Percentiles rank a stretch among this genome's conserved stretches.
These are phyloP conservation scores for Inga oerstediana DNA, from an alignment of 306 rosid genomes.

Conservation along the genomic window DNA sequence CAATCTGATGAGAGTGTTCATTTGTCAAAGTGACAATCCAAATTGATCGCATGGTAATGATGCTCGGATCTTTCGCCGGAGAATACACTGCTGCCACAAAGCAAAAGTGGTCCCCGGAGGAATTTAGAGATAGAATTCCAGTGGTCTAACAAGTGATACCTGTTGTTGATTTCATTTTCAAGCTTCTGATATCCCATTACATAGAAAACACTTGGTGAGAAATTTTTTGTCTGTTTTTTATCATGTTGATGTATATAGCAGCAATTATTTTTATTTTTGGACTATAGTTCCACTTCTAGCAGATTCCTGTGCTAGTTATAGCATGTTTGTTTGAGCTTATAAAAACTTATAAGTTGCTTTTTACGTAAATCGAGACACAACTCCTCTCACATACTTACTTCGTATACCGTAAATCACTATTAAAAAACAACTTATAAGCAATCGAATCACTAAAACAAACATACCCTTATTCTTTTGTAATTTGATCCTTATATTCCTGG, in stretches of 20 bases:
- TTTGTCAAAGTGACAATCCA: conserved; percentile 98
- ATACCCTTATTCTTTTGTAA: conserved; percentile 66
- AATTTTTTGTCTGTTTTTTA: conserved; percentile 46
- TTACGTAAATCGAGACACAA: too few relatives aligned
- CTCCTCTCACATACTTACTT: too few relatives aligned
- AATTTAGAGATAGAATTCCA: conserved; percentile 97
- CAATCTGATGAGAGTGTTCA: conserved; percentile 67
- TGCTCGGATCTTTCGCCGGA: conserved; percentile 97
- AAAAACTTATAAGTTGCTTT: too few relatives aligned
- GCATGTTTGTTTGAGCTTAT: too few relatives aligned
- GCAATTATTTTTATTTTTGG: conserved; percentile 34
- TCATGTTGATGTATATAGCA: conserved; percentile 62
- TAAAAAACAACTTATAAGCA: too few relatives aligned
- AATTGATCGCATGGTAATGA: conserved; percentile 96
- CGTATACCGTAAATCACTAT: too few relatives aligned
- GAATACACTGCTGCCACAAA: conserved; percentile 94
- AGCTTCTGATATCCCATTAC: not conserved
- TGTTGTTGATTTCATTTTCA: conserved; percentile 22
- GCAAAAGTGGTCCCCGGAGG: conserved; percentile 91
- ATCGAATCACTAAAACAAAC: too few relatives aligned
- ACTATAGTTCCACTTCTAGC: conserved; percentile 34
- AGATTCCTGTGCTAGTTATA: conserved; percentile 29
- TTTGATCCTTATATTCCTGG: conserved; percentile 43
- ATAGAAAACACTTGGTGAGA: not conserved
- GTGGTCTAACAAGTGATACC: conserved; percentile 83